phyloP scores from a whole-genome alignment of 1,284 basidiomycete genomes.

The Sporisorium reilianum region DNA sequence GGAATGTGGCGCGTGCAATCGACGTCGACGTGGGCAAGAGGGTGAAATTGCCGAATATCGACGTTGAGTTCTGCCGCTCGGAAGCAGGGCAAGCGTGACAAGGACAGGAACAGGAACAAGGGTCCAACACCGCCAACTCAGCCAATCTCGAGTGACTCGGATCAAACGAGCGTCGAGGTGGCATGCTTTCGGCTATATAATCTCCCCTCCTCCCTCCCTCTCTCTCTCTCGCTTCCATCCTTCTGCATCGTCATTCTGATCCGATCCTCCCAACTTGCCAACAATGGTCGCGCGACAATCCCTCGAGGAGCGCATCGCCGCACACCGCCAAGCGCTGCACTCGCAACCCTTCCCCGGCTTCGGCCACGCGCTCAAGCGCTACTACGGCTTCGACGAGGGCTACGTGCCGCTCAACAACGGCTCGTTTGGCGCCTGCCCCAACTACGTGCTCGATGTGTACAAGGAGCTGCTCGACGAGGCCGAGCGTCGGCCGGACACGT shows the following conservation, averaged over 20 bases:
- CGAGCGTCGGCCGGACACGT: slow-evolving; percentile 35
- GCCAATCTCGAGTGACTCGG: slow-evolving; percentile 10
- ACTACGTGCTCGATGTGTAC: slow-evolving; percentile 31
- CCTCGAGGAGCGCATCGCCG: slow-evolving; percentile 22
- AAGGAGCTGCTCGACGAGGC: slow-evolving; percentile 29
- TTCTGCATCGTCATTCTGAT: not conserved
- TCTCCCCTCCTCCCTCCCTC: no score
- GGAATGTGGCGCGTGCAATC: no score
- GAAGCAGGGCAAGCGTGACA: no score
- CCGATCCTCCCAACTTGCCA: not conserved
- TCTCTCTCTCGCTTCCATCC: not conserved
- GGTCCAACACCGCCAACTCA: not conserved
- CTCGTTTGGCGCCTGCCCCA: slow-evolving; percentile 48
- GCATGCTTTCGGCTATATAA: no score
- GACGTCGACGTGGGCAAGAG: no score
- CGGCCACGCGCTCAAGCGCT: slow-evolving; percentile 27
- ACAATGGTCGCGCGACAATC: slow-evolving; percentile 7
- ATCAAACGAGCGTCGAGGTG: no score
- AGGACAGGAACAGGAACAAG: not conserved
- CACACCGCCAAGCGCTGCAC: slow-evolving; percentile 15
- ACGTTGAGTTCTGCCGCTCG: no score
- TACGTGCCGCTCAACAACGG: slow-evolving; percentile 51
- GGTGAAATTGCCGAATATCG: no score
- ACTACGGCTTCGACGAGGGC: slow-evolving; percentile 37
- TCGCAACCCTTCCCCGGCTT: slow-evolving; percentile 38